A percentile compares a stretch with the other conserved stretches of the same genome.
Conservation (phyloP, 1,284 basidiomycete genomes). For the Coniferiporia sulphurascens region DNA sequence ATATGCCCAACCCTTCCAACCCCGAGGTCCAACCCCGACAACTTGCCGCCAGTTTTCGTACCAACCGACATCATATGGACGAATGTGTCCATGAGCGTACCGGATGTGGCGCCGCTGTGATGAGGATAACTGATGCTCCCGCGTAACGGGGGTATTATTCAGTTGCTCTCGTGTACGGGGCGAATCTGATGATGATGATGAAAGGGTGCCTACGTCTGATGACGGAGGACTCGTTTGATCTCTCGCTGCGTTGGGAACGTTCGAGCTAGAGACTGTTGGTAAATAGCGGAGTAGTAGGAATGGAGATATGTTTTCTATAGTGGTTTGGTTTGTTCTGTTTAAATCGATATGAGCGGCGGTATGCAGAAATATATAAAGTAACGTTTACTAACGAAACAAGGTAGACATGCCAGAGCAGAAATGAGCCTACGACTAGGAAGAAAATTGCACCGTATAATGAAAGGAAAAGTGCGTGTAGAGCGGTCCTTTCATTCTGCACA, state of each 20-base stretch:
- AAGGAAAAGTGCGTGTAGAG: slow-evolving; percentile 68
- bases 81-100: slow-evolving; percentile 60
- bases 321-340: slow-evolving; percentile 79
- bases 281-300: slow-evolving; percentile 69
- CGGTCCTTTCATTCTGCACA: slow-evolving; percentile 55
- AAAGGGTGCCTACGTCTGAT: too few species aligned
- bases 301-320: slow-evolving; percentile 75
- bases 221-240: background rate
- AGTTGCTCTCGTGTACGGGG: background rate
- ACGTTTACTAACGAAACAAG: slow-evolving; percentile 59
- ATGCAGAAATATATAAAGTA: background rate
- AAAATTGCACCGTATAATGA: slow-evolving; percentile 60
- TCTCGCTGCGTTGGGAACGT: background rate
- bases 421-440: slow-evolving; percentile 67
- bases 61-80: slow-evolving; percentile 77
- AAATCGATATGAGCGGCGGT: background rate
- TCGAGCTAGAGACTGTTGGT: slow-evolving; percentile 25
- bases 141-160: slow-evolving; percentile 22
- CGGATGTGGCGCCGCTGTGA: slow-evolving; percentile 64
- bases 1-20: slow-evolving; percentile 40
- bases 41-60: slow-evolving; percentile 64
- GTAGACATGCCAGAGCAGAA: slow-evolving; percentile 76
- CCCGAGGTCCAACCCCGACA: slow-evolving; percentile 48
- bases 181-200: background rate
- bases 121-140: slow-evolving; percentile 74